Conservation (phyloP, 257 asterid genomes). For the Solanum piurae region DNA sequence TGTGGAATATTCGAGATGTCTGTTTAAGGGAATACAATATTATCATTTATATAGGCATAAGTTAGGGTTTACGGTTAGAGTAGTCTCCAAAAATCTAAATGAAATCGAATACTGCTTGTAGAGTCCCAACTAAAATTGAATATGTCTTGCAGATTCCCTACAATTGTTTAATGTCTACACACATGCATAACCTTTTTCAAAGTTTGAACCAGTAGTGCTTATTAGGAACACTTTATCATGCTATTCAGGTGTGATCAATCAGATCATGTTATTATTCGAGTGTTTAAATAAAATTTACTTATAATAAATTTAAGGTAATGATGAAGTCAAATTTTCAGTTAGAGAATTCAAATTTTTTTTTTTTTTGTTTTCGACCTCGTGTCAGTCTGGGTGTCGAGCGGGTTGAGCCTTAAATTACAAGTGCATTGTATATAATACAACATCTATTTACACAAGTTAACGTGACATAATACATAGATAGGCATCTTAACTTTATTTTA, state of each 20-base stretch:
- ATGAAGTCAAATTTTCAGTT: neutral
- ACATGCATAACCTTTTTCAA: neutral
- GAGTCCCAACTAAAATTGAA: too few species aligned
- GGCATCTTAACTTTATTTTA: too few species aligned
- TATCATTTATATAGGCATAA: too few species aligned
- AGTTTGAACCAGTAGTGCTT: neutral
- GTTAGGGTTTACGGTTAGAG: too few species aligned
- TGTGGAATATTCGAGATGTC: too few species aligned
- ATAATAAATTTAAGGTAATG: too few species aligned
- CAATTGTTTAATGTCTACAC: too few species aligned
- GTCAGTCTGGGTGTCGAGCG: neutral
- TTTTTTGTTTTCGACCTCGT: neutral
- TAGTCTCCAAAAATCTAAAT: too few species aligned
- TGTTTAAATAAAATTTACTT: neutral
- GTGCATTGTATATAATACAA: neutral
- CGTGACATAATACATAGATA: neutral
- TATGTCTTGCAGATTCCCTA: too few species aligned
- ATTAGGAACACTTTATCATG: neutral
- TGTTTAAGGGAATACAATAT: too few species aligned
- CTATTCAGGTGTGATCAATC: neutral
- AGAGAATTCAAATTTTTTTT: too few species aligned
- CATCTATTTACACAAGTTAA: neutral
- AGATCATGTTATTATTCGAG: neutral
- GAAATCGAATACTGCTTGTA: too few species aligned
- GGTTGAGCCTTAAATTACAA: neutral